A percentile compares a stretch with the other conserved stretches of the same genome.
Evolutionary conservation across 495 filamentous ascomycete species (phyloP).

Genomic region (Neurospora sp.): DNA sequence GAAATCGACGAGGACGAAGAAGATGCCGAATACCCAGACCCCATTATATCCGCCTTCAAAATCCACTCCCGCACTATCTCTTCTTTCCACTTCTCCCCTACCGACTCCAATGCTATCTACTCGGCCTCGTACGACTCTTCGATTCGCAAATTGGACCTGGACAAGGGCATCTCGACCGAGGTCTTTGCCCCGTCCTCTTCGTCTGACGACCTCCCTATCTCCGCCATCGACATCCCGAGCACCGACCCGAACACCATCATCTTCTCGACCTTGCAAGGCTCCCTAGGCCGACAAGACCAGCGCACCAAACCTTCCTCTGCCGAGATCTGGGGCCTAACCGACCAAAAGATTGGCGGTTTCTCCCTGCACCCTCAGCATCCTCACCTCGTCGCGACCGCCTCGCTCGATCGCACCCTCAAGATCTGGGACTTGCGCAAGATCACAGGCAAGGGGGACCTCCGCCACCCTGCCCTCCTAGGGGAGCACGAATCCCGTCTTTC

Average conservation of each 20-base stretch:
- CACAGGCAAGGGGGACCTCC: conserved; percentile 37
- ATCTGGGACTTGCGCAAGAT: conserved; percentile 91
- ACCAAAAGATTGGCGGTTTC: conserved; percentile 96
- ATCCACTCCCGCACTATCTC: conserved; percentile 83
- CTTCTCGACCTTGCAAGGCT: conserved; percentile 79
- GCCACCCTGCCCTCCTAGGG: conserved; percentile 57
- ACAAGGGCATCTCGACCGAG: conserved; percentile 66
- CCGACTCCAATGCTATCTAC: conserved; percentile 62
- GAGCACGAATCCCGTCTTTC: conserved; percentile 75
- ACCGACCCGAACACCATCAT: conserved; percentile 64
- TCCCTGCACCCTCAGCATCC: conserved; percentile 65
- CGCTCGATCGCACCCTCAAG: conserved; percentile 78
- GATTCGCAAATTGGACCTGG: conserved; percentile 77
- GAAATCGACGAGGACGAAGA: conserved; percentile 45
- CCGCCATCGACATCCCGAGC: conserved; percentile 65
- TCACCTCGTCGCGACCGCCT: conserved; percentile 82
- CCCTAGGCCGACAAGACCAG: conserved; percentile 68
- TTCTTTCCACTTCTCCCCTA: conserved; percentile 64
- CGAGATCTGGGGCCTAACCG: conserved; percentile 65
- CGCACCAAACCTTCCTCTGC: conserved; percentile 45
- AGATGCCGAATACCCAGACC: conserved; percentile 43
- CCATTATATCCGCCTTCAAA: conserved; percentile 77
- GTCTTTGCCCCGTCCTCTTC: conserved; percentile 63
- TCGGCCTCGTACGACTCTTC: conserved; percentile 92
- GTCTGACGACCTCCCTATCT: conserved; percentile 65